Percentiles rank a stretch among this genome's conserved stretches.
These are phyloP conservation scores for Lipomyces yamadae DNA, from an alignment of 805 yeast genomes.

Conservation along the genomic window DNA sequence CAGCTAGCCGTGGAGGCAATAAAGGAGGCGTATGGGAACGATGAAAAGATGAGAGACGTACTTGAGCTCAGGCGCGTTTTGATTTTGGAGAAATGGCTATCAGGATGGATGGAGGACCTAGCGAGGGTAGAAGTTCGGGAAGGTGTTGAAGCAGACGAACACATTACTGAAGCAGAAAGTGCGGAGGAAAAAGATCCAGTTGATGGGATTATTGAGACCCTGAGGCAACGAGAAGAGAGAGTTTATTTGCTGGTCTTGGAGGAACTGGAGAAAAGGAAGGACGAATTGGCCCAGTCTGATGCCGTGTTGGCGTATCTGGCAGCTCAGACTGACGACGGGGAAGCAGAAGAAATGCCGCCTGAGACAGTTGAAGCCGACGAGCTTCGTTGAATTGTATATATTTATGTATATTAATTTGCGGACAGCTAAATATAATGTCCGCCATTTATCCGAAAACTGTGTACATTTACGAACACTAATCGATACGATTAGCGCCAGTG, in stretches of 20 bases:
- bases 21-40: slow-evolving; percentile 12
- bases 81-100: slow-evolving; percentile 16
- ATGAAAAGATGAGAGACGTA: slow-evolving; percentile 18
- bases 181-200: slow-evolving; percentile 6
- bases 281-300: slow-evolving; percentile 16
- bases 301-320: slow-evolving; percentile 21
- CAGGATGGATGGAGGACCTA: slow-evolving; percentile 24
- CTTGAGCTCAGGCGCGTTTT: slow-evolving; percentile 29
- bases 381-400: slow-evolving; percentile 1
- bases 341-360: slow-evolving; percentile 4
- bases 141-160: neutral
- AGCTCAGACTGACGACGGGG: neutral
- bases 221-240: slow-evolving; percentile 31
- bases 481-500: too few species aligned
- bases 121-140: slow-evolving; percentile 16
- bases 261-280: slow-evolving; percentile 13
- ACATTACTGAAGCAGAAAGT: neutral
- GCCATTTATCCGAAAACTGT: too few species aligned
- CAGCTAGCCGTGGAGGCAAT: slow-evolving; percentile 15
- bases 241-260: slow-evolving; percentile 19
- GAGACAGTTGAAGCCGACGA: neutral
- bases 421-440: too few species aligned
- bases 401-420: too few species aligned
- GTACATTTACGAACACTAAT: too few species aligned
- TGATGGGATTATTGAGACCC: slow-evolving; percentile 13